These are phyloP conservation scores for Tricholoma sp. DNA, from an alignment of 768 basidiomycete species.

Conservation along the genomic window DNA sequence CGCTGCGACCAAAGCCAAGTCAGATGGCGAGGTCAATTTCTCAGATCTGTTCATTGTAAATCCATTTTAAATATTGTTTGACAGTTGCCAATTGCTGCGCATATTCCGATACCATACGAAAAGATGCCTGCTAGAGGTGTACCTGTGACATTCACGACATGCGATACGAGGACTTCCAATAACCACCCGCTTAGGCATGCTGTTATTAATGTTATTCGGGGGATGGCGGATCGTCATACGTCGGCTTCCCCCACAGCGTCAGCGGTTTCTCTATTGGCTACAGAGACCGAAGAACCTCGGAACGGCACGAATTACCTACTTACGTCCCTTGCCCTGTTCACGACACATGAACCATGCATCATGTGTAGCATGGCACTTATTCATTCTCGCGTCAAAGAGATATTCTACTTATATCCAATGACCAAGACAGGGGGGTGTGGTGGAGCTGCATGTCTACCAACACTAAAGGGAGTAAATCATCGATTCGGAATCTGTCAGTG, in stretches of 20 bases:
- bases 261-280: neutral
- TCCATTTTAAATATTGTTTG: slow-evolving; percentile 3
- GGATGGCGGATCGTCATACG: slow-evolving; percentile 55
- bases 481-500: slow-evolving; percentile 72
- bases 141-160: slow-evolving; percentile 41
- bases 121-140: slow-evolving; percentile 12
- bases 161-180: slow-evolving; percentile 67
- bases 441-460: slow-evolving; percentile 67
- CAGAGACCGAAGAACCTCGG: slow-evolving; percentile 15
- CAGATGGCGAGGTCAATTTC: slow-evolving; percentile 54
- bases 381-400: slow-evolving; percentile 89
- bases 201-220: slow-evolving; percentile 68
- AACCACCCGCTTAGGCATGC: slow-evolving; percentile 84
- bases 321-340: slow-evolving; percentile 79
- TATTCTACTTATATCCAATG: slow-evolving; percentile 74
- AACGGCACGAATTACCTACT: slow-evolving; percentile 87
- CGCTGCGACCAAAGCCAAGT: slow-evolving; percentile 42
- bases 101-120: slow-evolving; percentile 55
- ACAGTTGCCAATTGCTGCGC: slow-evolving; percentile 73
- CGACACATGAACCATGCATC: slow-evolving; percentile 94
- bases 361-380: slow-evolving; percentile 97
- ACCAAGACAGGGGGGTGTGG: slow-evolving; percentile 84
- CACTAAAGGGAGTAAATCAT: slow-evolving; percentile 86
- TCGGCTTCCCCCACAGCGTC: slow-evolving; percentile 7
- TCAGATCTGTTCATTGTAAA: neutral